Conservation (phyloP, 2,329 filamentous ascomycete species). For the Ambrosiella beaveri region DNA sequence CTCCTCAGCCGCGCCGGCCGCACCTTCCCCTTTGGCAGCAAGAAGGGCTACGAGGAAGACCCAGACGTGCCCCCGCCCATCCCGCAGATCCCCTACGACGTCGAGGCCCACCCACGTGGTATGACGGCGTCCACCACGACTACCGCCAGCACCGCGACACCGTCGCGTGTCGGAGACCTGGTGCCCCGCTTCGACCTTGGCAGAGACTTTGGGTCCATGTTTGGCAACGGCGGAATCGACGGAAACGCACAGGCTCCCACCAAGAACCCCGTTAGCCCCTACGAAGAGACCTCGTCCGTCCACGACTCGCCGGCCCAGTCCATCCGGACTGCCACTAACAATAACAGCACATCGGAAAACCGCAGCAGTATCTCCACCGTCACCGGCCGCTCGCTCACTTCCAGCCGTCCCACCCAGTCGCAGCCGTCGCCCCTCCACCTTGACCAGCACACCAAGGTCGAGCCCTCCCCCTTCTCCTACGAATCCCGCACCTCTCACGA, state of each 20-base stretch:
- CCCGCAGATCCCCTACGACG: slow-evolving; percentile 15
- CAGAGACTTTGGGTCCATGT: slow-evolving; percentile 40
- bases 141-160: slow-evolving; percentile 31
- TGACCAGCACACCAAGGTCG: slow-evolving; percentile 25
- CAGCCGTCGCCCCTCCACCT: slow-evolving; percentile 31
- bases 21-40: slow-evolving; percentile 42
- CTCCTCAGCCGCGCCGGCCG: slow-evolving; percentile 39
- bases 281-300: neutral
- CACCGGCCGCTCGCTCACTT: slow-evolving; percentile 29
- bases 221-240: slow-evolving; percentile 36
- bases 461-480: slow-evolving; percentile 28
- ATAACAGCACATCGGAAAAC: slow-evolving; percentile 20
- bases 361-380: slow-evolving; percentile 20
- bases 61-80: slow-evolving; percentile 18
- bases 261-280: neutral
- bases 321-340: neutral
- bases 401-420: slow-evolving; percentile 21
- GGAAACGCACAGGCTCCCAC: slow-evolving; percentile 18
- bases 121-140: slow-evolving; percentile 11
- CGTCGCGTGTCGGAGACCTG: slow-evolving; percentile 28
- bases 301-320: neutral
- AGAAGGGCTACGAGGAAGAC: slow-evolving; percentile 23
- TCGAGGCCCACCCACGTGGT: slow-evolving; percentile 6
- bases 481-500: slow-evolving; percentile 35
- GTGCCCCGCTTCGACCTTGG: slow-evolving; percentile 31